phyloP scores from a whole-genome alignment of 2,329 filamentous ascomycete species.

The Coniochaeta pulveracea region DNA sequence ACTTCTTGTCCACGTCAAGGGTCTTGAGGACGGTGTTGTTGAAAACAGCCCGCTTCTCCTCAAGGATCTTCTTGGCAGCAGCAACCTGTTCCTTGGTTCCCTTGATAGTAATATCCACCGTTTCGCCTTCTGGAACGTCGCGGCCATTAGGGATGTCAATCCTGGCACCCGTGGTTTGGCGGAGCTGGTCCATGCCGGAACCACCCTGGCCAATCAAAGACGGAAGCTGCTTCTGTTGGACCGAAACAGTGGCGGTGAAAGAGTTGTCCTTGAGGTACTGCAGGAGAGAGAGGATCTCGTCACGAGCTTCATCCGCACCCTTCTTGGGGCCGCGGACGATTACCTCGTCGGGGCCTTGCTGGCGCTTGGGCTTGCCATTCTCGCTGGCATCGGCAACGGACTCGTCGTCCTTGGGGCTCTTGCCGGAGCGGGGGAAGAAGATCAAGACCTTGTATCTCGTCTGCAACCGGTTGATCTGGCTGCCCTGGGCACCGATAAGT shows the following conservation, averaged over 20 bases:
- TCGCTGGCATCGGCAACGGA: conserved; percentile 61
- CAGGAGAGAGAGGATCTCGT: conserved; percentile 79
- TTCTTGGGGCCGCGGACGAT: conserved; percentile 83
- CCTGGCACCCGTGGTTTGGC: conserved; percentile 72
- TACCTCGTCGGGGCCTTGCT: conserved; percentile 81
- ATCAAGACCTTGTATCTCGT: conserved; percentile 89
- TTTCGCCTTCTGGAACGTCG: conserved; percentile 51
- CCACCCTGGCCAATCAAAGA: conserved; percentile 87
- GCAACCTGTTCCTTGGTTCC: conserved; percentile 86
- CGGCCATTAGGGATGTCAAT: conserved; percentile 82
- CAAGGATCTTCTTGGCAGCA: conserved; percentile 80
- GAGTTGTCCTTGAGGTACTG: conserved; percentile 89
- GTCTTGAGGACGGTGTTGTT: conserved; percentile 80
- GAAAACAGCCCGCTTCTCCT: conserved; percentile 77
- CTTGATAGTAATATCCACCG: conserved; percentile 82
- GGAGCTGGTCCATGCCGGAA: conserved; percentile 80
- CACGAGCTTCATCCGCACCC: conserved; percentile 82
- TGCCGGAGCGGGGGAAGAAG: conserved; percentile 70
- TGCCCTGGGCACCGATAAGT: conserved; percentile 79
- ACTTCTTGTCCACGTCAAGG: conserved; percentile 86
- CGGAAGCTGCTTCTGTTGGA: conserved; percentile 87
- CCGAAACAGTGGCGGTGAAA: conserved; percentile 64
- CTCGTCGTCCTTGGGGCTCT: conserved; percentile 58
- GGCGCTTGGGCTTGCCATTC: conserved; percentile 49
- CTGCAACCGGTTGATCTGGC: conserved; percentile 84